Percentiles rank a stretch among this genome's conserved stretches.
Evolutionary conservation across 129 eudicot species (phyloP).

Genomic region (Helianthus tuberosus): DNA sequence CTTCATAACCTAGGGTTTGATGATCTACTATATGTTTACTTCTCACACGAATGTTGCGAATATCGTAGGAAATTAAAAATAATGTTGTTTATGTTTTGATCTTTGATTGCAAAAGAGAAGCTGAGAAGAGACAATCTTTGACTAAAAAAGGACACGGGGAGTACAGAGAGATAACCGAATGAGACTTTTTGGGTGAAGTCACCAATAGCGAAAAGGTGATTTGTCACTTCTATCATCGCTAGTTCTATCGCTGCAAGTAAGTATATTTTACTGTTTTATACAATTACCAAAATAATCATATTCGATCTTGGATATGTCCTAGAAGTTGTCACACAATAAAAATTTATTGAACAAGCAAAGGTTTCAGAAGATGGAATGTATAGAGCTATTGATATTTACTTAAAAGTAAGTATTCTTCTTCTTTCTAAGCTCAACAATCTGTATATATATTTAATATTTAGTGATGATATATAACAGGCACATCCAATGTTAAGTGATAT

Average conservation of each 20-base stretch:
- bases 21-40: too few relatives aligned
- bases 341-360: too few relatives aligned
- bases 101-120: conserved; percentile 54
- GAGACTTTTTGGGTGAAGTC: conserved; percentile 94
- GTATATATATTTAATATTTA: too few relatives aligned
- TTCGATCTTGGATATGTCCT: background rate
- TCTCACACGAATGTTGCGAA: too few relatives aligned
- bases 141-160: conserved; percentile 91
- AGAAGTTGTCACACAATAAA: background rate
- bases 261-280: background rate
- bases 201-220: conserved; percentile 79
- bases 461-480: too few relatives aligned
- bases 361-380: too few relatives aligned
- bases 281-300: background rate
- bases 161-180: conserved; percentile 86
- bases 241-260: conserved; percentile 99
- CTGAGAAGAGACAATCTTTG: conserved; percentile 84
- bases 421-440: too few relatives aligned
- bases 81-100: conserved; percentile 22
- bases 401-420: too few relatives aligned
- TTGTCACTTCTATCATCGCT: conserved; percentile 95
- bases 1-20: too few relatives aligned
- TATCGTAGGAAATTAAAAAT: background rate
- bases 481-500: too few relatives aligned
- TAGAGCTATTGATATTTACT: too few relatives aligned